Conservation (phyloP, 2,329 filamentous ascomycete genomes). For the Pseudogymnoascus pannorum region DNA sequence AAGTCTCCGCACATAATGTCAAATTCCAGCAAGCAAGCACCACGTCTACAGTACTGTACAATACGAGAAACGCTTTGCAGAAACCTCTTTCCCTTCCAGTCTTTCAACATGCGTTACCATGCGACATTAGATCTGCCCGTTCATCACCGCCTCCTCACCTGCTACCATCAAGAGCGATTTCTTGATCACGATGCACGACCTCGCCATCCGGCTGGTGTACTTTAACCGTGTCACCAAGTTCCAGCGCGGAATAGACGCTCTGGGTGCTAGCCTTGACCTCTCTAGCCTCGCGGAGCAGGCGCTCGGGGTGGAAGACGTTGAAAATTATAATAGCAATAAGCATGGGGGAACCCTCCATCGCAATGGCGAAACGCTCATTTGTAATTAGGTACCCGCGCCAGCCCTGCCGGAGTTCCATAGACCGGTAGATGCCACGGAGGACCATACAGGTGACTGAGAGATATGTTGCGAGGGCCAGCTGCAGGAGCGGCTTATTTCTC, state of each 20-base stretch:
- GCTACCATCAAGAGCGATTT: neutral
- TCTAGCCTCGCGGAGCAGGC: neutral
- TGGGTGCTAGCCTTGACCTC: neutral
- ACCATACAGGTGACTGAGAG: slow-evolving; percentile 35
- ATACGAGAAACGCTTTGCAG: neutral
- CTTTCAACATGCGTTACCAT: neutral
- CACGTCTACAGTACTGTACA: neutral
- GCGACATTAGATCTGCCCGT: neutral
- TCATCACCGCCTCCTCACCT: neutral
- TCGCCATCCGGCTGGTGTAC: neutral
- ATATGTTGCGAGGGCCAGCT: slow-evolving; percentile 32
- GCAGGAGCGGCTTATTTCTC: slow-evolving; percentile 25
- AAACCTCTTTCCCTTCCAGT: neutral
- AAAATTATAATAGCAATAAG: slow-evolving; percentile 31
- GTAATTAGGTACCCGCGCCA: slow-evolving; percentile 35
- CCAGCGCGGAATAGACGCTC: neutral
- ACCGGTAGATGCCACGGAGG: slow-evolving; percentile 36
- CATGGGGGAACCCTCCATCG: slow-evolving; percentile 38
- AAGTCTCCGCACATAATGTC: neutral
- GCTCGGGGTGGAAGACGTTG: slow-evolving; percentile 22
- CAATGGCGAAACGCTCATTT: slow-evolving; percentile 36
- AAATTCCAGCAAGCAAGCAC: neutral
- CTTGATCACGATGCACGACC: neutral
- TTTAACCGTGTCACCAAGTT: neutral
- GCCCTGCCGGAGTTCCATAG: slow-evolving; percentile 39